A percentile compares a stretch with the other conserved stretches of the same genome.
Evolutionary conservation across 345 rosid species (phyloP).

Genomic region (Physaria fendleri): DNA sequence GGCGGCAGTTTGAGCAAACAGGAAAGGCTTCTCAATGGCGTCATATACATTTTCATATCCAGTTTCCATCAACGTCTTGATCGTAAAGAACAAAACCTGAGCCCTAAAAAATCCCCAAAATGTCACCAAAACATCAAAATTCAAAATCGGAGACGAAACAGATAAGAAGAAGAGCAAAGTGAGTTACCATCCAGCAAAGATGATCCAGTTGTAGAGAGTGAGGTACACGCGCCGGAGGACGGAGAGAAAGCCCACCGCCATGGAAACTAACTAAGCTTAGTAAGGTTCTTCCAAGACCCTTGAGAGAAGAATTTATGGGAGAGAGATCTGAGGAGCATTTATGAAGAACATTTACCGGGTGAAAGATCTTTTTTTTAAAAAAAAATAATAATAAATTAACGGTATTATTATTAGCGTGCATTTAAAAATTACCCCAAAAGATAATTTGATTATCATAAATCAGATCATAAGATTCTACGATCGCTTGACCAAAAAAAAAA

Average conservation of each 20-base stretch:
- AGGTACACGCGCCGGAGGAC: conserved; percentile 67
- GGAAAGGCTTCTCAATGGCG: conserved; percentile 86
- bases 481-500: too few species aligned
- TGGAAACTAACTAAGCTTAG: conserved; percentile 3
- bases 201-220: conserved; percentile 73
- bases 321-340: conserved; percentile 22
- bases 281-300: background rate
- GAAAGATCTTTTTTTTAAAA: too few species aligned
- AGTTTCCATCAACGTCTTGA: conserved; percentile 59
- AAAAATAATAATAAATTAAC: too few species aligned
- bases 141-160: background rate
- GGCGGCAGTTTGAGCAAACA: conserved; percentile 86
- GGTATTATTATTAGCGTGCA: too few species aligned
- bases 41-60: conserved; percentile 67
- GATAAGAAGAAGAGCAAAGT: background rate
- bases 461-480: too few species aligned
- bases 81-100: conserved; percentile 62
- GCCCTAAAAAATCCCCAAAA: conserved; percentile 49
- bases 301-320: conserved; percentile 2
- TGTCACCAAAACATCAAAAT: background rate
- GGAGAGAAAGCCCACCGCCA: conserved; percentile 44
- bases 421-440: too few species aligned
- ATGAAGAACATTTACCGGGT: too few species aligned
- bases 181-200: conserved; percentile 76
- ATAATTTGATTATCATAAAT: too few species aligned